A percentile compares a stretch with the other conserved stretches of the same genome.
Conservation (phyloP, 805 yeast genomes). For the Candida oleophila region DNA sequence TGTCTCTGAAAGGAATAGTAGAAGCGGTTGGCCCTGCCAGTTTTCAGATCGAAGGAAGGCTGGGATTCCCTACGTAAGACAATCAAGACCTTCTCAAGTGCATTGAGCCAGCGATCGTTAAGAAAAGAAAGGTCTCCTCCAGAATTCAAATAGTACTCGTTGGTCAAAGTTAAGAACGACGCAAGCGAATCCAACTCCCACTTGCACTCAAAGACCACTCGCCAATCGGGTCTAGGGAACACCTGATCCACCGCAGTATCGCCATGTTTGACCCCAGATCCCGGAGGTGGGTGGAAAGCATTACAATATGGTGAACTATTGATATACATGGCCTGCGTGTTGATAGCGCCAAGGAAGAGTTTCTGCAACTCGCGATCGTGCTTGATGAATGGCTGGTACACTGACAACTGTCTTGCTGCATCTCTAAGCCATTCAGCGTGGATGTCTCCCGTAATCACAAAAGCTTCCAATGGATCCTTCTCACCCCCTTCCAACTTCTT, state of each 20-base stretch:
- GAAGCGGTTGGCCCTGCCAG: constrained; percentile 49
- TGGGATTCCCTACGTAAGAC: constrained; percentile 60
- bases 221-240: constrained; percentile 68
- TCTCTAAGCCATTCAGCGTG: constrained; percentile 94
- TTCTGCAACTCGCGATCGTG: constrained; percentile 49
- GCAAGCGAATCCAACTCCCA: constrained; percentile 87
- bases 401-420: constrained; percentile 78
- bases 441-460: constrained; percentile 88
- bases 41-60: constrained; percentile 54
- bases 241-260: constrained; percentile 63
- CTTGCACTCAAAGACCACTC: constrained; percentile 79
- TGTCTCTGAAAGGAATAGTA: constrained; percentile 70
- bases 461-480: constrained; percentile 34
- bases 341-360: constrained; percentile 74
- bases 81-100: constrained; percentile 49
- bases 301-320: constrained; percentile 75
- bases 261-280: constrained; percentile 47
- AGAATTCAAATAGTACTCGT: constrained; percentile 63
- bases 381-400: constrained; percentile 62
- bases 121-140: constrained; percentile 47
- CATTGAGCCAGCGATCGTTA: constrained; percentile 54
- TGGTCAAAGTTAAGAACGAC: constrained; percentile 71
- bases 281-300: constrained; percentile 84
- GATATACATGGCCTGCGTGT: constrained; percentile 70
- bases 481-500: constrained; percentile 33